Evolutionary conservation across 2,329 filamentous ascomycete genomes (phyloP), one percentile per base, ranked within the genome.

Genomic region (Diaporthe velutina): DNA sequence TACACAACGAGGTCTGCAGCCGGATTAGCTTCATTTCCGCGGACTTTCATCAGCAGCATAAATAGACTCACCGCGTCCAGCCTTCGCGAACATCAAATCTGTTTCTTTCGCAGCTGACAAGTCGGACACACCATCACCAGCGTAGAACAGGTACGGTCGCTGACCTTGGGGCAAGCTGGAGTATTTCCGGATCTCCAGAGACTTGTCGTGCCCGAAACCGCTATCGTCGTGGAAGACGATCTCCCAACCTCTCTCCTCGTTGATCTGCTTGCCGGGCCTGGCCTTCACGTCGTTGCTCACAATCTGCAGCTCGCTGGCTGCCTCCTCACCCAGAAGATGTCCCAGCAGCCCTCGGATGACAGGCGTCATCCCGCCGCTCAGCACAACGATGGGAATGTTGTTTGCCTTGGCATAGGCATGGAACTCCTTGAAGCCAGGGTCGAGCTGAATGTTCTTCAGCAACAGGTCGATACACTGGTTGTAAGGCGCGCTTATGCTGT

Each of bases 171-270:
- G 92, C 57, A 98, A 88, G 35, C 91, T 88, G 3, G 93, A 93
- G 85, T 98, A 98, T 70, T 95, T 95, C 78, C 94, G 92, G 80
- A 99, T 95, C 82, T 97, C 95, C 71, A 96, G 88, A 35, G 93
- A 96, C 90, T 99, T 99, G 88, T 99, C 96, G 82, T 99, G 97
- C n/a, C 97, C 97, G 80, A 97, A 97, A 74, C 92, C 89, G 81
- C 93, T 94, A 76, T 96, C 95, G 82, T 99, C 96, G 81, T 95
- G 95, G 85, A 93, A 99, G 74, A 91, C 88, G 79, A 99, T 96
- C 80, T 93, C 88, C 97, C 97, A 99, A 40, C 95, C 96, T 25
- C 91, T 91, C 81, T 94, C 91, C 68, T 95, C 91, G 79, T 97
- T 93, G 82, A 97, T 93, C 79, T 85, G 88, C 89, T 95, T 95